Base-by-base conservation (phyloP, 2,329 filamentous ascomycete genomes). In the Ceratocystis colombiana region DNA sequence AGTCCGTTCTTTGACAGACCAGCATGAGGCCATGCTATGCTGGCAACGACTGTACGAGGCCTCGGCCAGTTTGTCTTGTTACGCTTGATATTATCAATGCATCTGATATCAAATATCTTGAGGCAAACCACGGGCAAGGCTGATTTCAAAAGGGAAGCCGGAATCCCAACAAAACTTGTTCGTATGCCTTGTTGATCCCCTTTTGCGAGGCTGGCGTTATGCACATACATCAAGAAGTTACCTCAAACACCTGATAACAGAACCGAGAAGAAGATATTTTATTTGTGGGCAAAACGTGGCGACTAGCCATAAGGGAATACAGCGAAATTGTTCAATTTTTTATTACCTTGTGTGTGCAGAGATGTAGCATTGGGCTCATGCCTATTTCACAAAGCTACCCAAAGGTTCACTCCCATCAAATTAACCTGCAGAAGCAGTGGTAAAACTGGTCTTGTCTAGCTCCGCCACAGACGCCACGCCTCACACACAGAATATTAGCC, bases 401-500 rank as follows among this genome's bases (percentile, higher is more conserved):
- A 10, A 41, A 41, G 37, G 12, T 12, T 41, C 12, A 41, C 37
- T 3, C 37, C 10, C 1, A 15, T 12, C 10, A 41, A 41, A 12
- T 41, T 41, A 15, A 33, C 30, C 30, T 33, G 30, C 30, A 33
- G 4, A 22, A 22, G 46, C 2, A 22, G 20, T 53, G 55, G 55
- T 59, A 59, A 37, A 7, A 7, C 33, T 20, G 25, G 33, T 7
- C n/a, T 59, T 37, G n/a, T 20, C 3, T 59, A 17, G 55, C 55
- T 59, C 30, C 28, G 55, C 55, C 55, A 59, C 55, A n/a, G 33
- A 59, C 55, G 55, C 55, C 55, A 59, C 55, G 53, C 15, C 28
- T 30, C 15, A n/a, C 15, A 57, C 30, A 33, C 2, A 15, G 3
- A 28, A 17, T 37, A 28, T 59, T n/a, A 59, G 55, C 55, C 55